These are phyloP conservation scores for Trichoderma asperelloides DNA, from an alignment of 495 filamentous ascomycete species.

Conservation along the genomic window DNA sequence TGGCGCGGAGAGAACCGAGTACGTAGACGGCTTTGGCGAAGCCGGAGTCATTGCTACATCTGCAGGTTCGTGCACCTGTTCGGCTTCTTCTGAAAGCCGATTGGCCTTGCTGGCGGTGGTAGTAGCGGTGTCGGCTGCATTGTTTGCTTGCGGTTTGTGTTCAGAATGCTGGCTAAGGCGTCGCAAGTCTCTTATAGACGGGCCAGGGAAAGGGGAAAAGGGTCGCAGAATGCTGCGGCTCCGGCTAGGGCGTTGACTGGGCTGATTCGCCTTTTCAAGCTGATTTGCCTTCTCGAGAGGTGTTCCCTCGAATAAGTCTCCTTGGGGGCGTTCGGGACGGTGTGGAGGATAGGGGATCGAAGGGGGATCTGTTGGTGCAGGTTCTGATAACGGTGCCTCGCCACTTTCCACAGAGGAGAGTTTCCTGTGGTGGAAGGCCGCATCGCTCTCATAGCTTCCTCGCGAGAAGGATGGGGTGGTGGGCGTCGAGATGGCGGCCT, in stretches of 20 bases:
- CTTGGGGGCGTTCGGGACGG: neutral
- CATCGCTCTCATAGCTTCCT: slow-evolving; percentile 1
- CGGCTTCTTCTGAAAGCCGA: neutral
- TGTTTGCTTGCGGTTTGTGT: slow-evolving; percentile 1
- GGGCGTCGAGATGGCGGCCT: neutral
- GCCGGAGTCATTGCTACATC: neutral
- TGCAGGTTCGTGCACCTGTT: neutral
- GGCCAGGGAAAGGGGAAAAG: neutral
- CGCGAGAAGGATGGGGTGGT: neutral
- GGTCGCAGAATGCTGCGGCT: neutral
- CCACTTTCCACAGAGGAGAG: neutral
- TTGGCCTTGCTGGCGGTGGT: neutral
- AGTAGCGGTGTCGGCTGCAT: neutral
- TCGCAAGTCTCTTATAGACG: neutral
- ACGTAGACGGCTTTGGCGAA: neutral
- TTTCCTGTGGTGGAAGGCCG: neutral
- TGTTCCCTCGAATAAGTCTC: neutral
- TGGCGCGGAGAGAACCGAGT: neutral
- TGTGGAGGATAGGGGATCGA: neutral
- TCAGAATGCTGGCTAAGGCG: neutral
- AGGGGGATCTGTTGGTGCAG: neutral
- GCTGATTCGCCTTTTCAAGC: neutral
- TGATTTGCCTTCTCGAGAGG: neutral
- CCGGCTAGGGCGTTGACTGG: neutral
- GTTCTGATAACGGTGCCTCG: neutral